A percentile compares a stretch with the other conserved stretches of the same genome.
Evolutionary conservation across 2,329 filamentous ascomycete species (phyloP).

Genomic region (Fusarium beomiforme): DNA sequence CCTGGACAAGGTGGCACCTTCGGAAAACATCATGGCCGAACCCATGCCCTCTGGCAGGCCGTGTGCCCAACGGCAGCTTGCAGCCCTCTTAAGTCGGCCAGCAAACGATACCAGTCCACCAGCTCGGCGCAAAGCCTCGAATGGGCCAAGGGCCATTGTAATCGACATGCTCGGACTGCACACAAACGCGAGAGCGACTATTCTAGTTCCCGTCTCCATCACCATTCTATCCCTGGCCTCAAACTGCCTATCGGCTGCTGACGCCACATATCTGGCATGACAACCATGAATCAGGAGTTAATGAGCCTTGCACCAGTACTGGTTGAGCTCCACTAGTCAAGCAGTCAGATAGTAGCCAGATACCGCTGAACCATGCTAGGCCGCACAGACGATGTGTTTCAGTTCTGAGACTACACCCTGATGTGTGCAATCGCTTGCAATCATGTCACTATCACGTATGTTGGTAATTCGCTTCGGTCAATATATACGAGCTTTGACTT

Average conservation of each 20-base stretch:
- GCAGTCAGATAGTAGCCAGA: constrained; percentile 34
- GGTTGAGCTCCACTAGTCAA: constrained; percentile 40
- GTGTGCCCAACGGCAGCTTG: constrained; percentile 42
- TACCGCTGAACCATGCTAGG: constrained; percentile 31
- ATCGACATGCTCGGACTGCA: constrained; percentile 29
- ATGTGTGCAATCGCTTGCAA: constrained; percentile 22
- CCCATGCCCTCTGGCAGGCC: constrained; percentile 36
- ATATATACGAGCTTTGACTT: background rate
- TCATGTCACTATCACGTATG: constrained; percentile 9
- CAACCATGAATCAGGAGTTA: constrained; percentile 40
- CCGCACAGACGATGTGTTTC: constrained; percentile 36
- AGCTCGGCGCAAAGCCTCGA: constrained; percentile 45
- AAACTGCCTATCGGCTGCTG: constrained; percentile 38
- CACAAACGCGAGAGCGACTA: constrained; percentile 19
- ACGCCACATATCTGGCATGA: constrained; percentile 45
- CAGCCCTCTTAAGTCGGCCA: constrained; percentile 40
- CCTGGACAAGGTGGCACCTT: constrained; percentile 42
- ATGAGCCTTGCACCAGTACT: constrained; percentile 25
- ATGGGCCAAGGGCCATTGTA: constrained; percentile 42
- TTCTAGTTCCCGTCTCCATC: constrained; percentile 29
- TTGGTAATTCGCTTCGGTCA: background rate
- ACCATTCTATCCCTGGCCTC: constrained; percentile 29
- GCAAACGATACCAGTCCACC: constrained; percentile 32
- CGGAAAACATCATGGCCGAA: constrained; percentile 40
- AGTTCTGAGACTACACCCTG: constrained; percentile 33